These are phyloP conservation scores for Ganoderma meredithae DNA, from an alignment of 1,284 basidiomycete species.

Conservation along the genomic window DNA sequence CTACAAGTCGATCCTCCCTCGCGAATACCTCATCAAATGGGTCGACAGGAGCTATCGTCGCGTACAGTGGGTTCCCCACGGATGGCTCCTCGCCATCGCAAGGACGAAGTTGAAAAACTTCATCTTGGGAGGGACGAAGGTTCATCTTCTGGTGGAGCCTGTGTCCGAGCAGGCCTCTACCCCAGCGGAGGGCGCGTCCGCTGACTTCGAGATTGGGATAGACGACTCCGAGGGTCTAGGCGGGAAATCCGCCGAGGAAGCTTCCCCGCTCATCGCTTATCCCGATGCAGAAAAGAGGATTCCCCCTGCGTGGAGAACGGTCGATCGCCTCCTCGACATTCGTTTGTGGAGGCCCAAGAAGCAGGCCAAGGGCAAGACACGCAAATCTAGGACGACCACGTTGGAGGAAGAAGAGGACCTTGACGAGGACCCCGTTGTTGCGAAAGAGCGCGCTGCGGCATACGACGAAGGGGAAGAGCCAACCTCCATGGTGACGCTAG, in stretches of 20 bases:
- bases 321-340: conserved; percentile 84
- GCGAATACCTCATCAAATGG: conserved; percentile 95
- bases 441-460: conserved; percentile 48
- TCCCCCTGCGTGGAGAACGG: conserved; percentile 77
- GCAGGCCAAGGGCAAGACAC: conserved; percentile 18
- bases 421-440: conserved; percentile 30
- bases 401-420: conserved; percentile 41
- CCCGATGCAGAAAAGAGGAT: conserved; percentile 73
- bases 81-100: conserved; percentile 80
- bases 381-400: conserved; percentile 39
- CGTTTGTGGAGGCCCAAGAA: conserved; percentile 60
- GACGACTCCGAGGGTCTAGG: conserved; percentile 46
- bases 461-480: conserved; percentile 68
- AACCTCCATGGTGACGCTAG: conserved; percentile 58
- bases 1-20: conserved; percentile 68
- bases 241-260: conserved; percentile 44
- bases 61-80: conserved; percentile 88
- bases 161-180: conserved; percentile 34
- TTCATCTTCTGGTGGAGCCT: conserved; percentile 66
- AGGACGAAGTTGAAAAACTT: conserved; percentile 78
- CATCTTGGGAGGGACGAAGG: conserved; percentile 69
- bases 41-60: conserved; percentile 77
- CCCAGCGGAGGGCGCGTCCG: conserved; percentile 38
- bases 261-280: conserved; percentile 45
- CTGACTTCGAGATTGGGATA: conserved; percentile 33